Evolutionary conservation across 129 eudicot species (phyloP).

Genomic region (Tanacetum coccineum): DNA sequence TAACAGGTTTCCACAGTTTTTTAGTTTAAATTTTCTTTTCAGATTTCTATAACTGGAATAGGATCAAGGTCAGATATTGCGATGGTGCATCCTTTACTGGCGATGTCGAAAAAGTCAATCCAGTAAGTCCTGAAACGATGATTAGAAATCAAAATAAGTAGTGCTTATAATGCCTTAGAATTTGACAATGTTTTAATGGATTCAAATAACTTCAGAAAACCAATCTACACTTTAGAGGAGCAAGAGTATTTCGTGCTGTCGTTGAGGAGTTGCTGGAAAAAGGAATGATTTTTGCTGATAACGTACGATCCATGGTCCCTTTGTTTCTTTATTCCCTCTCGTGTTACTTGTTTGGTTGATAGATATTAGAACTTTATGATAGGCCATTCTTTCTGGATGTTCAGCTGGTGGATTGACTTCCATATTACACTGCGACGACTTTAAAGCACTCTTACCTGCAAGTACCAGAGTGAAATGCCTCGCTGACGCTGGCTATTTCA

Average conservation of each 20-base stretch:
- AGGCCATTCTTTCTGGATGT: slow-evolving; percentile 93
- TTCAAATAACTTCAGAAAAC: slow-evolving; percentile 40
- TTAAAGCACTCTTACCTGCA: slow-evolving; percentile 54
- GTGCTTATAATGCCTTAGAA: neutral
- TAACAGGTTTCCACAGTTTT: neutral
- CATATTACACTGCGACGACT: slow-evolving; percentile 76
- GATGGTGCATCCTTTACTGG: slow-evolving; percentile 96
- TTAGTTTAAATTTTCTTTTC: slow-evolving; percentile 3
- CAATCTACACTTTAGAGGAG: slow-evolving; percentile 85
- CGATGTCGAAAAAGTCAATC: slow-evolving; percentile 69
- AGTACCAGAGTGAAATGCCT: slow-evolving; percentile 74
- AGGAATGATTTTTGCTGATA: slow-evolving; percentile 78
- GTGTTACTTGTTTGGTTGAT: slow-evolving; percentile 13
- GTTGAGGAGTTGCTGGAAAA: slow-evolving; percentile 76
- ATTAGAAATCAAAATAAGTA: neutral
- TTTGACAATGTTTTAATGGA: no score
- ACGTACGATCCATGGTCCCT: slow-evolving; percentile 46
- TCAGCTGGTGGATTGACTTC: slow-evolving; percentile 96
- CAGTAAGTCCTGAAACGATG: slow-evolving; percentile 47
- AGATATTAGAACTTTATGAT: slow-evolving; percentile 15
- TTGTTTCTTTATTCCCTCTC: slow-evolving; percentile 16
- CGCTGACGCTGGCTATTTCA: slow-evolving; percentile 89
- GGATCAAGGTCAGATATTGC: slow-evolving; percentile 81
- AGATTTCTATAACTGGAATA: slow-evolving; percentile 95
- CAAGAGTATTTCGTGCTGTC: slow-evolving; percentile 71